Evolutionary conservation across 768 basidiomycete species (phyloP).

Genomic region (Termitomyces sp.): DNA sequence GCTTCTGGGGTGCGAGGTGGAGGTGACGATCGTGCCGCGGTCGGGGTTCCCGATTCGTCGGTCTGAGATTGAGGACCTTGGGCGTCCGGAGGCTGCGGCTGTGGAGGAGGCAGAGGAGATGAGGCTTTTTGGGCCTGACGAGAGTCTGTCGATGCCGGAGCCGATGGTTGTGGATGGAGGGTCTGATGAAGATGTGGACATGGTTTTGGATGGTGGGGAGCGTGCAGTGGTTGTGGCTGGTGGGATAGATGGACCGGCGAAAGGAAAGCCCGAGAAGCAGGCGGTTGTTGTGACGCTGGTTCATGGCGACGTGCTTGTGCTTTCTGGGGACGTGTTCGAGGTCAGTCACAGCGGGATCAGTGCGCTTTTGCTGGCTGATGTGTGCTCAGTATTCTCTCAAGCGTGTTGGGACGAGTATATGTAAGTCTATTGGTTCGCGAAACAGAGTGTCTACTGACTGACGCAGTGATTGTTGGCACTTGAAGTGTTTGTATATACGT

Average conservation of each 20-base stretch:
- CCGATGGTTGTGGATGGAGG: too few species aligned
- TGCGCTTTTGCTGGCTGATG: constrained; percentile 2
- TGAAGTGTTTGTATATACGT: not conserved
- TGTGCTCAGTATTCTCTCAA: constrained; percentile 36
- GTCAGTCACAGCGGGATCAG: constrained; percentile 18
- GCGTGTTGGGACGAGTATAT: constrained; percentile 35
- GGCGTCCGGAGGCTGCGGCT: not conserved
- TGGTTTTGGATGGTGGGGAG: too few species aligned
- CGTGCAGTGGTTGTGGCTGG: too few species aligned
- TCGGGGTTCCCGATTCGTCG: constrained; percentile 7
- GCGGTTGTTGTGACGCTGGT: constrained; percentile 29
- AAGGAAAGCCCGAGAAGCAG: constrained; percentile 1
- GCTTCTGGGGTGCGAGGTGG: constrained; percentile 32
- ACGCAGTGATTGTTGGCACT: constrained; percentile 13
- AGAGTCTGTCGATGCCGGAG: too few species aligned
- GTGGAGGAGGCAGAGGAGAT: not conserved
- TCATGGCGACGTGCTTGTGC: constrained; percentile 36
- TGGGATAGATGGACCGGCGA: not conserved
- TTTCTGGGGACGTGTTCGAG: constrained; percentile 36
- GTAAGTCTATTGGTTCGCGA: constrained; percentile 22
- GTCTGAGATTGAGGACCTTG: not conserved
- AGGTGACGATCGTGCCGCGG: constrained; percentile 23
- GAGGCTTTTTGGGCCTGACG: not conserved
- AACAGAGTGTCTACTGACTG: not conserved
- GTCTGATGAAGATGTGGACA: too few species aligned